Conservation (phyloP, 805 yeast species). For the Yarrowia sp. region DNA sequence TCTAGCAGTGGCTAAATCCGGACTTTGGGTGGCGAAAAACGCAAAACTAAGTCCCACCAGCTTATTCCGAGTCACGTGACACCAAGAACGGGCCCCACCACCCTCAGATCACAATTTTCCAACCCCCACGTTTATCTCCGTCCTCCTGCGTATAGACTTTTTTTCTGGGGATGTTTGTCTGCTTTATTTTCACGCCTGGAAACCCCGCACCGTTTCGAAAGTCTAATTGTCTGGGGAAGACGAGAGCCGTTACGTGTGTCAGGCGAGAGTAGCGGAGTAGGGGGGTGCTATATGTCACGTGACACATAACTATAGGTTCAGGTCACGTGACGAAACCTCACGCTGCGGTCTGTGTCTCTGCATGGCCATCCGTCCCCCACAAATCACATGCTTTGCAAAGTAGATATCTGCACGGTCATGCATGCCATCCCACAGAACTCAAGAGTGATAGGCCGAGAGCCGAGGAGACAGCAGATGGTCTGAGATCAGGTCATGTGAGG, state of each 20-base stretch:
- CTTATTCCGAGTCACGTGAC: too few relatives aligned
- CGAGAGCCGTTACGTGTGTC: background rate
- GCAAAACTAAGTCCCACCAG: too few relatives aligned
- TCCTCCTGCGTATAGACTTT: too few relatives aligned
- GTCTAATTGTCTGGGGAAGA: background rate
- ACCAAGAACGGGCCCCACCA: too few relatives aligned
- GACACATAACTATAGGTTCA: too few relatives aligned
- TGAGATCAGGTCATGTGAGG: too few relatives aligned
- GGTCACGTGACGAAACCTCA: background rate
- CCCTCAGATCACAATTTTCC: too few relatives aligned
- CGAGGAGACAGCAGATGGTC: background rate
- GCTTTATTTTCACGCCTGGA: too few relatives aligned
- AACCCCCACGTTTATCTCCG: background rate
- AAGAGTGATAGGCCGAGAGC: conserved; percentile 15
- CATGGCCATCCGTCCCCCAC: background rate
- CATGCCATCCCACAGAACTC: conserved; percentile 4
- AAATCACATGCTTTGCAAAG: conserved; percentile 15
- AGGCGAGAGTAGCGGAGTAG: background rate
- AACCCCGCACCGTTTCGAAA: conserved; percentile 3
- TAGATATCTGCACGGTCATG: conserved; percentile 5
- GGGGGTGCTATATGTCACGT: background rate
- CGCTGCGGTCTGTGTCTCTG: too few relatives aligned
- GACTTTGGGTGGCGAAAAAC: too few relatives aligned
- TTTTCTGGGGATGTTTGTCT: too few relatives aligned
- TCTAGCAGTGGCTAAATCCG: too few relatives aligned